Base-by-base conservation (phyloP, 2,329 filamentous ascomycete species). In the Scleromitrula shiraiana region DNA sequence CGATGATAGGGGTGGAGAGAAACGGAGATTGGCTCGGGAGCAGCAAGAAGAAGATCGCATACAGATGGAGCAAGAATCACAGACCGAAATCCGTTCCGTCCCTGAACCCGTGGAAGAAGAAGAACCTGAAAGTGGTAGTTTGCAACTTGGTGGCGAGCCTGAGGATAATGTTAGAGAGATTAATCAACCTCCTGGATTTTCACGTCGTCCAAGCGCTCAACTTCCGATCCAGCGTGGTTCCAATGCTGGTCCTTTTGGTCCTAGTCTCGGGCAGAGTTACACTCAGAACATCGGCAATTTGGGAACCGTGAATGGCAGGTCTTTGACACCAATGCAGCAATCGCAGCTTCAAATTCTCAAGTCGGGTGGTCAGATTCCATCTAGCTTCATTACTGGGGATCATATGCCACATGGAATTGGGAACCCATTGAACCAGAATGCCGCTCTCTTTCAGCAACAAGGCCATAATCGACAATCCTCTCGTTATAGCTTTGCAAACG, bases 91-190 rank as follows among this genome's bases (percentile, higher is more conserved):
- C 17, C 71, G 74, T 53, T 69, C 72, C 20, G 66, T 69, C 14
- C 60, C 67, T 19, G 65, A 66, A 35, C 66, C 67, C 4, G 72
- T 75, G 37, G 73, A 75, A 23, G 89, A 95, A 54, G 88, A 87
- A 49, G 83, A 85, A 49, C 80, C 81, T 1, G 89, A 93, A 65
- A 85, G 85, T 56, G 80, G 80, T 12, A 97, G 91, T 63, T 73
- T 93, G 50, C 90, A 94, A 50, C 75, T 97, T 15, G 91, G 91
- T 49, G 91, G 91, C 36, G 91, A 97, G 64, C 91, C 91, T 0
- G 91, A 97, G 63, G 83, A 88, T 19, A 67, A 68, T 37, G 62
- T 66, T 15, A 70, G 72, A 15, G 76, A 78, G 41, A 67, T 53
- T 4, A 55, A 37, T 15, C 50, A 60, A 24, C 47, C 67, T 32